These are phyloP conservation scores for Sporothrix brasiliensis DNA, from an alignment of 2,329 filamentous ascomycete species.

Conservation along the genomic window DNA sequence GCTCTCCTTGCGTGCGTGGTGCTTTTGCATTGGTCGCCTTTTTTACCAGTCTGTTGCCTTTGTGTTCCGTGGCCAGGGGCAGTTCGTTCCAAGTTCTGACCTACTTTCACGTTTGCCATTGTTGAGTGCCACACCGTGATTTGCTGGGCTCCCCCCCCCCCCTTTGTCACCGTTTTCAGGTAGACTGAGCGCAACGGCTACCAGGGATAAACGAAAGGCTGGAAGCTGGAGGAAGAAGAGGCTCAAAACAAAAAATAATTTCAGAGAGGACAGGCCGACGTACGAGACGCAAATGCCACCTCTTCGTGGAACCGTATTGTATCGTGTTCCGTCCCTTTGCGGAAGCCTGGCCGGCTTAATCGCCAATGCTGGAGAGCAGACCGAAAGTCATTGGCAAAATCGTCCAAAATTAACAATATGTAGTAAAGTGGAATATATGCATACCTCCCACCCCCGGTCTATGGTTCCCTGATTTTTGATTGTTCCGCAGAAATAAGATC, in stretches of 20 bases:
- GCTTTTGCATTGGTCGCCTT: slow-evolving; percentile 17
- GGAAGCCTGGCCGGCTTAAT: not conserved
- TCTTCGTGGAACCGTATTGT: not conserved
- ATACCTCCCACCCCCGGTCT: not conserved
- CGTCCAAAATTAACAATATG: no score
- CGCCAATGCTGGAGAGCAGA: not conserved
- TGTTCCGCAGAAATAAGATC: not conserved
- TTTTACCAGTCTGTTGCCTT: not conserved
- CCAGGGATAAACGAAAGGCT: not conserved
- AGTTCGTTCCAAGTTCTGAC: not conserved
- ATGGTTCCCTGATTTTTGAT: slow-evolving; percentile 15
- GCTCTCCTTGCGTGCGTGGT: slow-evolving; percentile 1
- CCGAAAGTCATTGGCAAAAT: no score
- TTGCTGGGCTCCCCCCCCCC: not conserved
- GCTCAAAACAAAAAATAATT: not conserved
- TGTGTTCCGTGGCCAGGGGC: not conserved
- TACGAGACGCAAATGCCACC: not conserved
- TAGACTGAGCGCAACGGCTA: not conserved
- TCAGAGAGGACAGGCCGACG: not conserved
- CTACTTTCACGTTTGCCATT: not conserved
- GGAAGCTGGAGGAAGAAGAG: not conserved
- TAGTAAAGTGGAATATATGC: not conserved
- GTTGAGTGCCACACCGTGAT: not conserved
- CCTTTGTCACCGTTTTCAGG: not conserved
- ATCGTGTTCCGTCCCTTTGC: not conserved